Percentiles rank a stretch among this genome's conserved stretches.
These are phyloP conservation scores for Golubevia pallescens DNA, from an alignment of 1,284 basidiomycete species.

Conservation along the genomic window DNA sequence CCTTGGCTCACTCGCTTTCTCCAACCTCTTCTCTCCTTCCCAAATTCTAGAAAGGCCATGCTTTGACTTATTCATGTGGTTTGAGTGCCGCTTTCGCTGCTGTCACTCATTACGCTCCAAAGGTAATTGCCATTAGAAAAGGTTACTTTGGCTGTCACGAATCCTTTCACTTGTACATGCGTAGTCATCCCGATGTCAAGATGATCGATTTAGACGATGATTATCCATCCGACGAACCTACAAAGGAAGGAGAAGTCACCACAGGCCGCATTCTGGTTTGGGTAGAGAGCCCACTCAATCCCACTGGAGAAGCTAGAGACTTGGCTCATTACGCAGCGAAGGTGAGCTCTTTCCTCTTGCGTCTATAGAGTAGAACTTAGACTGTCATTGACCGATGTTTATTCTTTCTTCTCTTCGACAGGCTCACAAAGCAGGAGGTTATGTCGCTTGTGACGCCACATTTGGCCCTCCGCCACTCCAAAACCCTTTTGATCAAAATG, in stretches of 20 bases:
- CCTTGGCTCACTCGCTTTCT: too few relatives aligned
- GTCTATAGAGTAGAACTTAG: background rate
- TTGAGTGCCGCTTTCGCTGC: constrained; percentile 40
- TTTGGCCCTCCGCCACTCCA: constrained; percentile 75
- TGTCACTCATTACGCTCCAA: constrained; percentile 32
- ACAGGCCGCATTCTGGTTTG: constrained; percentile 45
- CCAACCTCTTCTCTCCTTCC: too few relatives aligned
- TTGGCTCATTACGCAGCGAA: constrained; percentile 39
- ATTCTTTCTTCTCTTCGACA: background rate
- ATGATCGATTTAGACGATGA: constrained; percentile 54
- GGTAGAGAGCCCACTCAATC: constrained; percentile 59
- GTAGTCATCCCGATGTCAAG: constrained; percentile 32
- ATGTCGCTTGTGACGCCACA: constrained; percentile 47
- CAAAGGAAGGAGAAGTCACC: constrained; percentile 1
- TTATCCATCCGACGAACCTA: too few relatives aligned
- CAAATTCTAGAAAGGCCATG: too few relatives aligned
- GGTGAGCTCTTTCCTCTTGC: background rate
- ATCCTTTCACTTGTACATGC: constrained; percentile 27
- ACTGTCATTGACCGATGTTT: background rate
- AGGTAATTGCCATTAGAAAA: constrained; percentile 40
- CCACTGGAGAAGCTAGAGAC: constrained; percentile 55
- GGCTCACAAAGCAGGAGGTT: constrained; percentile 54
- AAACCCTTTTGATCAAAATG: constrained; percentile 62
- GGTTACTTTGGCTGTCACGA: constrained; percentile 57
- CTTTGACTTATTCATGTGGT: constrained; percentile 1